These are phyloP conservation scores for Backusella australiensis DNA, from an alignment of 192 early-diverging fungal genomes.

Conservation along the genomic window DNA sequence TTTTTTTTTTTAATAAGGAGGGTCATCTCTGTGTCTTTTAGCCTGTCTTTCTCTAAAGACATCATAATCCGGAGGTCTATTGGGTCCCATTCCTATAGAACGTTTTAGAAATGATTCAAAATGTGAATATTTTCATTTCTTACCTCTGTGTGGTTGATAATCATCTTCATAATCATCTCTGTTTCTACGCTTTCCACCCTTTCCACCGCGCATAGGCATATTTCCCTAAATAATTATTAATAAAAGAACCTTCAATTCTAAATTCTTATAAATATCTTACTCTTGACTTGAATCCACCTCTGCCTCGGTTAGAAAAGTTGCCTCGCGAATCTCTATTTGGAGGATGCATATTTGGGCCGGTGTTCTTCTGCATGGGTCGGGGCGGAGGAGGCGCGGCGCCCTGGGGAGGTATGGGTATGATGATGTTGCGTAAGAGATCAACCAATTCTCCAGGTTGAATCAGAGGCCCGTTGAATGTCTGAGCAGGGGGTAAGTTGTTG, in stretches of 20 bases:
- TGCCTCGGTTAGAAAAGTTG: constrained; percentile 9
- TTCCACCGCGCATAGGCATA: constrained; percentile 17
- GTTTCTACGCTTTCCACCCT: constrained; percentile 39
- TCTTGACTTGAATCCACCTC: constrained; percentile 31
- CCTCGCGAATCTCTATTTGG: constrained; percentile 18
- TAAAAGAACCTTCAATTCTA: neutral
- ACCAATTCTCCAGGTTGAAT: constrained; percentile 39
- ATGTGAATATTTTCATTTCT: neutral
- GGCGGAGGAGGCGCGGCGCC: neutral
- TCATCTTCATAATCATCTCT: constrained; percentile 48
- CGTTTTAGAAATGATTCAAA: neutral
- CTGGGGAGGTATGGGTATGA: constrained; percentile 39
- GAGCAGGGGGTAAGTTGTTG: constrained; percentile 41
- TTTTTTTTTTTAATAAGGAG: constrained; percentile 14
- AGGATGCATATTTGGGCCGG: constrained; percentile 17
- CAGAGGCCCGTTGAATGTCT: constrained; percentile 44
- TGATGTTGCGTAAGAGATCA: constrained; percentile 41
- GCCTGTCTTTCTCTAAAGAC: constrained; percentile 47
- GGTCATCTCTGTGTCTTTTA: constrained; percentile 38
- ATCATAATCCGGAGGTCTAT: constrained; percentile 56
- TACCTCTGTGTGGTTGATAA: constrained; percentile 26
- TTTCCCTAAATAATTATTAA: constrained; percentile 5
- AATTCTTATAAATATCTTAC: constrained; percentile 8
- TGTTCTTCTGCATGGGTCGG: constrained; percentile 12
- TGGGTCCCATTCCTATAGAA: constrained; percentile 42